Evolutionary conservation across 192 early-diverging fungal species (phyloP).

Genomic region (Linnemannia elongata): DNA sequence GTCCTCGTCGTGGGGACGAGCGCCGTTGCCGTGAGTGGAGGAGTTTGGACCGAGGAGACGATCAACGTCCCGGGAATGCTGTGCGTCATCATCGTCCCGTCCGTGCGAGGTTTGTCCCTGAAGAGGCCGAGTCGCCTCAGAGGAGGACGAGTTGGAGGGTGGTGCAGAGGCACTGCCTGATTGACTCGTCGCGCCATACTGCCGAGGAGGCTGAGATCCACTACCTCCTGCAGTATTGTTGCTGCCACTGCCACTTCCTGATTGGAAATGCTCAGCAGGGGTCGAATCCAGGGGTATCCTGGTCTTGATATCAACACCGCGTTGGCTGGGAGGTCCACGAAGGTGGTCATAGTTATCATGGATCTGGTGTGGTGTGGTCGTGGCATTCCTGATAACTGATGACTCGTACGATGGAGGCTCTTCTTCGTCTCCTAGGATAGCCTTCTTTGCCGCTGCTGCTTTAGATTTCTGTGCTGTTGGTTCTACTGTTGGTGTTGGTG

Average conservation of each 20-base stretch:
- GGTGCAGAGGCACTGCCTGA: background rate
- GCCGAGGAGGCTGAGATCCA: background rate
- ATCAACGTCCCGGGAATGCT: slow-evolving; percentile 36
- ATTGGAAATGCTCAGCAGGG: slow-evolving; percentile 28
- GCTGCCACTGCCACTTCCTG: slow-evolving; percentile 17
- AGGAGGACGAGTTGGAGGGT: background rate
- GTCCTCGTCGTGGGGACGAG: background rate
- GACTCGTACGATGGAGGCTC: slow-evolving; percentile 44
- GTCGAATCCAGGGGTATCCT: slow-evolving; percentile 48
- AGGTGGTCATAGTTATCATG: slow-evolving; percentile 56
- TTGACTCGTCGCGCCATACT: background rate
- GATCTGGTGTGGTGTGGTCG: slow-evolving; percentile 18
- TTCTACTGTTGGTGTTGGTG: background rate
- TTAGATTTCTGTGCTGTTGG: background rate
- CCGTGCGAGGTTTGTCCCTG: slow-evolving; percentile 26
- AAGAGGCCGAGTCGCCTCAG: background rate
- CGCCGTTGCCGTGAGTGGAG: background rate
- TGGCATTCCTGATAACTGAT: slow-evolving; percentile 12
- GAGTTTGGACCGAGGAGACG: slow-evolving; percentile 18
- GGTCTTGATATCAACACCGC: slow-evolving; percentile 49
- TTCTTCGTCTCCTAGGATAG: slow-evolving; percentile 15
- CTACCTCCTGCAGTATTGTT: background rate
- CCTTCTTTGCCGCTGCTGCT: background rate
- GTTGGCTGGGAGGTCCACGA: slow-evolving; percentile 41
- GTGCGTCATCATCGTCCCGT: slow-evolving; percentile 28